Base-by-base conservation (phyloP, 192 early-diverging fungal genomes). In the Gonapodya sp. region DNA sequence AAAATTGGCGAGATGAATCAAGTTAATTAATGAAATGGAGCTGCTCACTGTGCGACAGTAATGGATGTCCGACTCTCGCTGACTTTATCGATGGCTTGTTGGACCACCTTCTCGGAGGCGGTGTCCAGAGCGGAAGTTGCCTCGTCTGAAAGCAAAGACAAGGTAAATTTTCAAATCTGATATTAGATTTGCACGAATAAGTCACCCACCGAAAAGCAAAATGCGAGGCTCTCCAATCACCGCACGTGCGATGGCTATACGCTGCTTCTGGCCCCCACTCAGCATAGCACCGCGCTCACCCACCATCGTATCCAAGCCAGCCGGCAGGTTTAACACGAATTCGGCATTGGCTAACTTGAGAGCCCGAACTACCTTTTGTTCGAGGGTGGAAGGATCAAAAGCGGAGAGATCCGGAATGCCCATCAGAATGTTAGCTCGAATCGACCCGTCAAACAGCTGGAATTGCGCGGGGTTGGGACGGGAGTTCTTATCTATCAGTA, bases 11-110 rank as follows among this genome's bases (percentile, higher is more conserved):
- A n/a, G n/a, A n/a, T n/a, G n/a, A n/a, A 95, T 95, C 35, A 83
- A n/a, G 82, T 95, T 93, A 34, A 91, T 92, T 92, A 90, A 84
- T 94, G 93, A 81, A 96, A 92, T 30, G 94, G 95, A 24, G 92
- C 89, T 35, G 95, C 85, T 14, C 95, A 83, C 86, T 35, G 93
- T 1, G 96, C 96, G 85, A 98, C 93, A 1, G 94, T 92, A 85
- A 98, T 93, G 31, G 95, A 96, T 1, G 95, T 97, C 74, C 96
- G 91, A 81, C 91, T 88, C 35, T 88, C 84, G 0, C 92, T 79
- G 24, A 93, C 94, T 1, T 87, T 86, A 84, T 97, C 94, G 78
- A 97, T 83, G 8, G 96, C 95, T 36, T 91, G 86, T 83, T 97
- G 95, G 0, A 97, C 93, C 1, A 94, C 83, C 31, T 91, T 87